Percentiles rank a stretch among this genome's conserved stretches.
Evolutionary conservation across 768 basidiomycete species (phyloP).

Genomic region (Cytidiella melzeri): DNA sequence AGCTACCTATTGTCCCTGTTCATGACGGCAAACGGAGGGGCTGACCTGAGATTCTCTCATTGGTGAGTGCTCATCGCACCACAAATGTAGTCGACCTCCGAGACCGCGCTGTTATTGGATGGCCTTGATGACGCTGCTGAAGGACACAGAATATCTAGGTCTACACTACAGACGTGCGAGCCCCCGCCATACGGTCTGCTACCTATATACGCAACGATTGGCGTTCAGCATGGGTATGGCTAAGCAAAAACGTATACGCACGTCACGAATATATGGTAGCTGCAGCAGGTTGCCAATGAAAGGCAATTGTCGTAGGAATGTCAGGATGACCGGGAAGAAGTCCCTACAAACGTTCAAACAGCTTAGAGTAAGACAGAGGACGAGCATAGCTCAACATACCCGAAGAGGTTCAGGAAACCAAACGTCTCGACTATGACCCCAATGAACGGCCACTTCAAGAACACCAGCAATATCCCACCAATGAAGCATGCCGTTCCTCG

Average conservation of each 20-base stretch:
- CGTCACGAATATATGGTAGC: constrained; percentile 81
- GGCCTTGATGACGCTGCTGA: too few species aligned
- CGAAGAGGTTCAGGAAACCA: constrained; percentile 96
- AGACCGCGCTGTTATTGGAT: too few species aligned
- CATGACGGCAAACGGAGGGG: too few species aligned
- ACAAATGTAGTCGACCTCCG: too few species aligned
- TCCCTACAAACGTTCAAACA: constrained; percentile 49
- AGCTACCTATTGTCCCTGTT: too few species aligned
- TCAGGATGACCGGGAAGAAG: constrained; percentile 97
- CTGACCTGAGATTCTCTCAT: too few species aligned
- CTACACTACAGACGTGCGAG: constrained; percentile 31
- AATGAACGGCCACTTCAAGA: constrained; percentile 91
- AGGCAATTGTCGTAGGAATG: constrained; percentile 93
- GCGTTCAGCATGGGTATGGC: background rate
- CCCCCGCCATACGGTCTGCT: constrained; percentile 30
- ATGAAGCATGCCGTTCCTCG: constrained; percentile 86
- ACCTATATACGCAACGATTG: constrained; percentile 18
- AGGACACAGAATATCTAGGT: too few species aligned
- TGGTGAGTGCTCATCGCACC: too few species aligned
- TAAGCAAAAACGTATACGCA: constrained; percentile 32
- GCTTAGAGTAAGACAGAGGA: background rate
- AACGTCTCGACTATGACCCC: constrained; percentile 93
- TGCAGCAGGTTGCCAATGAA: constrained; percentile 84
- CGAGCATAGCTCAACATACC: too few species aligned
- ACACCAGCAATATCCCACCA: constrained; percentile 87